phyloP scores from a whole-genome alignment of 2,329 filamentous ascomycete genomes.

The Diaporthe vexans region DNA sequence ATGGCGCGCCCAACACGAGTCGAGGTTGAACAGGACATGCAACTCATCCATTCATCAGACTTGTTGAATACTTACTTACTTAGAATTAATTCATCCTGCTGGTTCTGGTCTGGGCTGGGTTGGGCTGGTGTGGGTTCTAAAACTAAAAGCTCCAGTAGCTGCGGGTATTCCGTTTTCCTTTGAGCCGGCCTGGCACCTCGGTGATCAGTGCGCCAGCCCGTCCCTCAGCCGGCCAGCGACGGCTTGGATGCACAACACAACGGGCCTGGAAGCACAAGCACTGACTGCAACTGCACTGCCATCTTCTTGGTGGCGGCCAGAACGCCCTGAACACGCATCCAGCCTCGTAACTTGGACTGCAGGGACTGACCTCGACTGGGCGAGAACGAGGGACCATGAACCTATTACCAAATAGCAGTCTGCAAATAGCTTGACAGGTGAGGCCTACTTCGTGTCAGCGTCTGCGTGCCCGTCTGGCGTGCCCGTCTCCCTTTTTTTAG shows the following conservation, averaged over 20 bases:
- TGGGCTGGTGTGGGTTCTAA: constrained; percentile 20
- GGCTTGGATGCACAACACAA: constrained; percentile 11
- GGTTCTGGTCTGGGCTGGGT: not conserved
- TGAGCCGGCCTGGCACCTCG: constrained; percentile 19
- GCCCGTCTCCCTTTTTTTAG: not conserved
- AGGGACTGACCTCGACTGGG: not conserved
- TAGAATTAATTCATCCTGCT: not conserved
- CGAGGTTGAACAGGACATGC: not conserved
- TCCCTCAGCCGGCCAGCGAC: not conserved
- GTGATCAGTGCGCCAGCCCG: constrained; percentile 30
- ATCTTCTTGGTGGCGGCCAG: constrained; percentile 3
- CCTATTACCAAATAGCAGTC: not conserved
- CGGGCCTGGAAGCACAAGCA: not conserved
- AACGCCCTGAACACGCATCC: constrained; percentile 18
- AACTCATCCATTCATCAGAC: too few relatives aligned
- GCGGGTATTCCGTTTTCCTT: constrained; percentile 23
- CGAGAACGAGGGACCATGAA: not conserved
- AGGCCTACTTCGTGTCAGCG: constrained; percentile 13
- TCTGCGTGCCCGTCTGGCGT: too few relatives aligned
- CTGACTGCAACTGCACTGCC: constrained; percentile 1
- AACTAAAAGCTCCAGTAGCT: too few relatives aligned
- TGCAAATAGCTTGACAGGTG: not conserved
- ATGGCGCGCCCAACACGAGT: constrained; percentile 16
- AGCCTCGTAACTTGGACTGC: constrained; percentile 19
- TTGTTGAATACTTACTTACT: too few relatives aligned